A percentile compares a stretch with the other conserved stretches of the same genome.
Conservation (phyloP, 106 monocot genomes). For the Posidonia australis region DNA sequence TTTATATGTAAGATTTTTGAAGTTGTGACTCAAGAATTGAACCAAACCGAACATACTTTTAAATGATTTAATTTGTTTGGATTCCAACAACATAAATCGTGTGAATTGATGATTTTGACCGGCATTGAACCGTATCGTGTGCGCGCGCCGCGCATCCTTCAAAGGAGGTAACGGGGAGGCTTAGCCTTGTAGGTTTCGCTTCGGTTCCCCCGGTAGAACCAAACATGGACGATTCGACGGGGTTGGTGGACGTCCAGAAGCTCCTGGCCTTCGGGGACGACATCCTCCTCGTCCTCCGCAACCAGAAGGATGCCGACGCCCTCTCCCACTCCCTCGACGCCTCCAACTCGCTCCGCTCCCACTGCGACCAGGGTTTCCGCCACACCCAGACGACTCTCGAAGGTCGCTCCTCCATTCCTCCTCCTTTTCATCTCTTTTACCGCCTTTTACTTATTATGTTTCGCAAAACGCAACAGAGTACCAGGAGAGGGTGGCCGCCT, state of each 20-base stretch:
- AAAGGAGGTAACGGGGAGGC: no score
- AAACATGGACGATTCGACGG: not conserved
- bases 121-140: no score
- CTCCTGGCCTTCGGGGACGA: not conserved
- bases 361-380: not conserved
- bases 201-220: no score
- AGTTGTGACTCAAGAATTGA: no score
- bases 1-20: no score
- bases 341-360: not conserved
- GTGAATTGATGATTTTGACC: no score
- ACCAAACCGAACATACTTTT: no score
- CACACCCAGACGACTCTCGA: not conserved
- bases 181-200: no score
- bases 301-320: not conserved
- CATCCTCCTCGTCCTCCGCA: slow-evolving; percentile 1
- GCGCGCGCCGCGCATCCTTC: no score
- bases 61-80: no score
- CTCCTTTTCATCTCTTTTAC: not conserved
- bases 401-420: not conserved
- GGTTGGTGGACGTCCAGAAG: slow-evolving; percentile 1
- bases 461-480: not conserved
- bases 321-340: not conserved
- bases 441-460: not conserved
- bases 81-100: no score
- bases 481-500: not conserved